A percentile compares a stretch with the other conserved stretches of the same genome.
Conservation (phyloP, 2,329 filamentous ascomycete genomes). For the Colletotrichum spaethianum region DNA sequence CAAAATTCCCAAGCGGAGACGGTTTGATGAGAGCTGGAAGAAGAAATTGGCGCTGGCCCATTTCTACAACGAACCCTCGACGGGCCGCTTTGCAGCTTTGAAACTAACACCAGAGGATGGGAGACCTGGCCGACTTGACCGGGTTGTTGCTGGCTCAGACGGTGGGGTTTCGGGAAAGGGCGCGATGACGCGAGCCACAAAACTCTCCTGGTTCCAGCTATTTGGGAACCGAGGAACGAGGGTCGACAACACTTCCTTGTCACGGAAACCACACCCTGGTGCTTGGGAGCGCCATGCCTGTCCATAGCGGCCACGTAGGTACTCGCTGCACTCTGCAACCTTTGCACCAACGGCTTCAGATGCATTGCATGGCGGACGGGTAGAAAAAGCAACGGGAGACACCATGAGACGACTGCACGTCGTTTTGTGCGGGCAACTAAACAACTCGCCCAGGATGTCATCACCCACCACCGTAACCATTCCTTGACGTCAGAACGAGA, state of each 20-base stretch:
- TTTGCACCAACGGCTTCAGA: conserved; percentile 34
- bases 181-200: conserved; percentile 43
- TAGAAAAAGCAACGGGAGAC: conserved; percentile 27
- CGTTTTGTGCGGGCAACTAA: conserved; percentile 11
- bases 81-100: conserved; percentile 35
- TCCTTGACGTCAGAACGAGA: conserved; percentile 26
- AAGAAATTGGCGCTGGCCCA: conserved; percentile 13
- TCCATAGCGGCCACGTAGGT: conserved; percentile 37
- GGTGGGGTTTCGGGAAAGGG: conserved; percentile 40
- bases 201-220: conserved; percentile 42
- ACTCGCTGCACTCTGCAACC: conserved; percentile 32
- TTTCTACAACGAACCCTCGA: conserved; percentile 24
- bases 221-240: conserved; percentile 37
- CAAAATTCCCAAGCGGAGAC: conserved; percentile 13
- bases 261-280: conserved; percentile 31
- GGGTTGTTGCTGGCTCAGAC: conserved; percentile 30
- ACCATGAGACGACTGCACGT: conserved; percentile 32
- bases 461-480: not conserved
- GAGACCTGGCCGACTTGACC: conserved; percentile 4
- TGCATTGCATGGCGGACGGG: conserved; percentile 31
- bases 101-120: conserved; percentile 25
- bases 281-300: conserved; percentile 34
- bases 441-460: not conserved
- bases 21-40: conserved; percentile 31
- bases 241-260: conserved; percentile 40